Base-by-base conservation (phyloP, 208 protist species). In the Wallacemonas sp. region DNA sequence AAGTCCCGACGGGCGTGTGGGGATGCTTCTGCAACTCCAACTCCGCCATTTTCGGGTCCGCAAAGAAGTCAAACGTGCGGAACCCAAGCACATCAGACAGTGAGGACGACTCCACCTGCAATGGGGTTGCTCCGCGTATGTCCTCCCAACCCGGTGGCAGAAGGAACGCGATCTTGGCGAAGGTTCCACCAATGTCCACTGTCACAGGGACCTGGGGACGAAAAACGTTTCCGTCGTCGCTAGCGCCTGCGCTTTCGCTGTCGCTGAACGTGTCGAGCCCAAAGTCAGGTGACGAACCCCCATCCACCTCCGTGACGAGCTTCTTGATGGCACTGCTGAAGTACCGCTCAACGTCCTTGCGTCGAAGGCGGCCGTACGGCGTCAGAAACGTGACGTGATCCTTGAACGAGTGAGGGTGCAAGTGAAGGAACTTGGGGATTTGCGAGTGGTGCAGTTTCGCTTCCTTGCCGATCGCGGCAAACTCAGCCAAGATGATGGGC, bases 161-260 rank as follows among this genome's bases (percentile, higher is more conserved):
- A 27, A 97, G 67, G 55, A 85, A 97, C 22, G 85, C 79, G n/a
- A 97, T 58, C 68, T 97, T 97, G 19, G 87, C 85, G 63, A 94
- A 95, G 27, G 89, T 97, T 41, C 92, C 92, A 17, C 92, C 92
- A 73, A 97, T 95, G 68, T 97, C 92, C 39, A 97, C 78, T 19
- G 81, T 79, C 19, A 89, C 46, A 9, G 92, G 92, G 19, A 94
- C 84, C 26, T 66, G 67, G 21, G 93, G 61, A 24, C 42, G 30
- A 15, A 80, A 48, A n/a, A n/a, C 29, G 26, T 54, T 62, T 24
- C 41, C 24, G 34, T 21, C 24, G 5, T 30, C 54, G 15, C 32
- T 41, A 2, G 60, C 54, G 3, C 70, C 57, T 29, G 69, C 76
- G 62, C 41, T 73, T 27, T 83, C 76, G 12, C 46, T 54, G 30